phyloP scores from a whole-genome alignment of 176 grass and related monocot genomes.

The Avena atlantica region DNA sequence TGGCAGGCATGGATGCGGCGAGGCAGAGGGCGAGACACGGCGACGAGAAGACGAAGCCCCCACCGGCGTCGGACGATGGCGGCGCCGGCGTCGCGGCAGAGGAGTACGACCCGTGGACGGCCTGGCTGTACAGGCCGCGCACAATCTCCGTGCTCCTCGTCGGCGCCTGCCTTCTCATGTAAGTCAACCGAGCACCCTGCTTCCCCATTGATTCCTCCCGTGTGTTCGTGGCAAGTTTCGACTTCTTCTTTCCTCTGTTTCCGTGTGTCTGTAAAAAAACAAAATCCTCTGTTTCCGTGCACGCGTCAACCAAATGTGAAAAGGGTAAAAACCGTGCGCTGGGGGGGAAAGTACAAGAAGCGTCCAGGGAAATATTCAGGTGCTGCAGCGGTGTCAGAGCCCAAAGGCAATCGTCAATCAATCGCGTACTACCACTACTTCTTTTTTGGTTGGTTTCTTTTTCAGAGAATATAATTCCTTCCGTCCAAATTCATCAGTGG shows the following conservation, averaged over 20 bases:
- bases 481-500: background rate
- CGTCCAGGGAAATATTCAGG: constrained; percentile 40
- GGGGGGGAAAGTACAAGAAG: constrained; percentile 41
- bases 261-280: background rate
- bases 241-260: constrained; percentile 1
- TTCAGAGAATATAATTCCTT: background rate
- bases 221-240: background rate
- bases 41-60: constrained; percentile 32
- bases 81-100: background rate
- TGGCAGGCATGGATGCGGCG: constrained; percentile 38
- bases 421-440: background rate
- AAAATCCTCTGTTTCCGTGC: constrained; percentile 7
- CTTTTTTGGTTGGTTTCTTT: background rate
- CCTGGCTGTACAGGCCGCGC: constrained; percentile 94
- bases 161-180: constrained; percentile 96
- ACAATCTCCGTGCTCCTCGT: constrained; percentile 91
- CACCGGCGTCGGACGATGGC: background rate
- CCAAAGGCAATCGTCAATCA: constrained; percentile 12
- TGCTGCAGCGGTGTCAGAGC: constrained; percentile 55
- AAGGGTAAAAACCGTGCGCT: background rate
- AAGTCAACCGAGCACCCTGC: background rate
- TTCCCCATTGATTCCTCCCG: background rate
- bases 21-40: constrained; percentile 45
- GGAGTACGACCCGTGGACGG: constrained; percentile 98
- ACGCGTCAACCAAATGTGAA: background rate